Conservation (phyloP, 2,329 filamentous ascomycete species). For the Aspergillus candidus region DNA sequence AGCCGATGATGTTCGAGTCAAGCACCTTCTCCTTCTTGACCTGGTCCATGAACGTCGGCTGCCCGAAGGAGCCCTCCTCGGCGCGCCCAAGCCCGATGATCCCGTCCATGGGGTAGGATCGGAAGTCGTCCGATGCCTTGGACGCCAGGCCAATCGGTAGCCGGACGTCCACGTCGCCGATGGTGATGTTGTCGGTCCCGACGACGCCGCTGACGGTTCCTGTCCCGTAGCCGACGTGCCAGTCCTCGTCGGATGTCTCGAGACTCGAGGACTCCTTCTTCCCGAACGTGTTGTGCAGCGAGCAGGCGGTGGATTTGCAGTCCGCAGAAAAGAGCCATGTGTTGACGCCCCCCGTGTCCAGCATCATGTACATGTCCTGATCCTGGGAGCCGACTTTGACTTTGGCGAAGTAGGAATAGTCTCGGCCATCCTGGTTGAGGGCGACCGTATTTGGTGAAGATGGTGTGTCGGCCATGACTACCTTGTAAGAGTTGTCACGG, state of each 20-base stretch:
- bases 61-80: constrained; percentile 43
- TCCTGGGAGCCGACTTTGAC: constrained; percentile 46
- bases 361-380: constrained; percentile 48
- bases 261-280: constrained; percentile 59
- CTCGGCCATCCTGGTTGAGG: constrained; percentile 49
- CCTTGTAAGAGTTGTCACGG: constrained; percentile 46
- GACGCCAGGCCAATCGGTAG: constrained; percentile 68
- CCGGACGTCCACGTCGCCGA: constrained; percentile 59
- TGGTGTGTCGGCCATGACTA: constrained; percentile 37
- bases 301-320: constrained; percentile 63
- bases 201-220: constrained; percentile 64
- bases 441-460: constrained; percentile 43
- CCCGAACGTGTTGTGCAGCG: constrained; percentile 64
- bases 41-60: constrained; percentile 62
- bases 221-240: constrained; percentile 68
- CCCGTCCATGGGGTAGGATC: constrained; percentile 76
- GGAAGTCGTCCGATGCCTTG: constrained; percentile 67
- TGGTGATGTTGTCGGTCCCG: constrained; percentile 59
- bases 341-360: constrained; percentile 55
- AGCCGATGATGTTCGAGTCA: constrained; percentile 60
- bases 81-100: constrained; percentile 72
- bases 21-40: constrained; percentile 55
- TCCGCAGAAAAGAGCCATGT: constrained; percentile 76
- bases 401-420: constrained; percentile 50
- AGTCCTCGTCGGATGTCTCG: constrained; percentile 48